These are phyloP conservation scores for thale cress (Arabidopsis thaliana) DNA, from an alignment of 345 rosid genomes.

Conservation along the genomic window DNA sequence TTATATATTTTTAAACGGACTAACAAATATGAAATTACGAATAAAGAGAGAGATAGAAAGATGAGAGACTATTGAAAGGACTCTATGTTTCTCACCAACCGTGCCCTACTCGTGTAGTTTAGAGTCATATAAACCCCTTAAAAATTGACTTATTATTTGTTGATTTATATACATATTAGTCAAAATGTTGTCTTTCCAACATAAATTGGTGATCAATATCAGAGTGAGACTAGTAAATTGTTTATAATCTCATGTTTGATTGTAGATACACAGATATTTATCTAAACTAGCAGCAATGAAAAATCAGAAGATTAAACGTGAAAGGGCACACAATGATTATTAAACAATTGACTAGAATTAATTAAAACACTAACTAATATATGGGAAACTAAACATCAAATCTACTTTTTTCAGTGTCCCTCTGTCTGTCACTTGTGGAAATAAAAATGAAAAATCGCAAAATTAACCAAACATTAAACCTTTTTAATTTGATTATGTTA, in stretches of 20 bases:
- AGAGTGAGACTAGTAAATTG: conserved; percentile 8
- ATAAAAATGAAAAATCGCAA: neutral
- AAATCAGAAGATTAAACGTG: neutral
- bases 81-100: conserved; percentile 45
- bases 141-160: conserved; percentile 7
- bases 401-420: conserved; percentile 28
- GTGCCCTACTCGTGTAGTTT: conserved; percentile 34
- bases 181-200: conserved; percentile 5
- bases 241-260: neutral
- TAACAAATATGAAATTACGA: conserved; percentile 14
- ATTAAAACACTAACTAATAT: neutral
- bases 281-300: conserved; percentile 2
- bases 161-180: neutral
- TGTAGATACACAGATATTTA: neutral
- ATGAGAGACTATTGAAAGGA: conserved; percentile 28
- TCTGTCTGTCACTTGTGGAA: conserved; percentile 11
- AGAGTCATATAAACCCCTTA: conserved; percentile 14
- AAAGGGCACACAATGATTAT: conserved; percentile 13
- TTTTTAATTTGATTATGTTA: neutral
- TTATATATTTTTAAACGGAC: neutral
- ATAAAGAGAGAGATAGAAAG: neutral
- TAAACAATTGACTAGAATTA: neutral
- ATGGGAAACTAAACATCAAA: conserved; percentile 33
- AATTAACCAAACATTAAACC: neutral
- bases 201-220: neutral